These are phyloP conservation scores for Hamamelis virginiana DNA, from an alignment of 164 flowering plant genomes.

Conservation along the genomic window DNA sequence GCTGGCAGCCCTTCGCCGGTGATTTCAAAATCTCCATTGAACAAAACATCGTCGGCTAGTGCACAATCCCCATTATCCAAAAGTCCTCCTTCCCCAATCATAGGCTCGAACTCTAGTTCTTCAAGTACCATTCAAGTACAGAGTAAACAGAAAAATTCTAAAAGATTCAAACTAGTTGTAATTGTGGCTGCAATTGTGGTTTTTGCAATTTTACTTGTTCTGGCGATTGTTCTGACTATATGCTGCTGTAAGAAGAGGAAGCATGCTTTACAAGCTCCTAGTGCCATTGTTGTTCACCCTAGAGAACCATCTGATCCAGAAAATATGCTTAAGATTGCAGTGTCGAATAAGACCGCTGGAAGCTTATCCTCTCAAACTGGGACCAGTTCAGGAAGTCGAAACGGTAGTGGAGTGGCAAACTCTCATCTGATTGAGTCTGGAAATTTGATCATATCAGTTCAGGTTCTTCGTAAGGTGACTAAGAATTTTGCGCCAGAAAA, in stretches of 20 bases:
- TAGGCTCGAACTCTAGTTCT: conserved; percentile 2
- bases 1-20: conserved; percentile 16
- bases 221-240: conserved; percentile 24
- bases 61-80: conserved; percentile 4
- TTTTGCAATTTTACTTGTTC: conserved; percentile 21
- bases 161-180: conserved; percentile 19
- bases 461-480: conserved; percentile 67
- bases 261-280: conserved; percentile 22
- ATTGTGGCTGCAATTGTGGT: conserved; percentile 32
- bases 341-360: conserved; percentile 35
- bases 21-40: conserved; percentile 18
- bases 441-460: conserved; percentile 59
- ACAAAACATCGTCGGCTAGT: conserved; percentile 10
- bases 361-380: conserved; percentile 32
- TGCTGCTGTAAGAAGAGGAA: conserved; percentile 41
- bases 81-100: conserved; percentile 17
- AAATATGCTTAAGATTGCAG: conserved; percentile 48
- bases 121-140: conserved; percentile 8
- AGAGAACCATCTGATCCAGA: conserved; percentile 57
- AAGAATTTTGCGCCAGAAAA: conserved; percentile 60
- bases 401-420: conserved; percentile 25
- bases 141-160: conserved; percentile 3
- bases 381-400: conserved; percentile 35
- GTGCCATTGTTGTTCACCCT: conserved; percentile 53
- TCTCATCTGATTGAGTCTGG: conserved; percentile 52